These are phyloP conservation scores for Dactylonectria estremocensis DNA, from an alignment of 2,329 filamentous ascomycete species.

Conservation along the genomic window DNA sequence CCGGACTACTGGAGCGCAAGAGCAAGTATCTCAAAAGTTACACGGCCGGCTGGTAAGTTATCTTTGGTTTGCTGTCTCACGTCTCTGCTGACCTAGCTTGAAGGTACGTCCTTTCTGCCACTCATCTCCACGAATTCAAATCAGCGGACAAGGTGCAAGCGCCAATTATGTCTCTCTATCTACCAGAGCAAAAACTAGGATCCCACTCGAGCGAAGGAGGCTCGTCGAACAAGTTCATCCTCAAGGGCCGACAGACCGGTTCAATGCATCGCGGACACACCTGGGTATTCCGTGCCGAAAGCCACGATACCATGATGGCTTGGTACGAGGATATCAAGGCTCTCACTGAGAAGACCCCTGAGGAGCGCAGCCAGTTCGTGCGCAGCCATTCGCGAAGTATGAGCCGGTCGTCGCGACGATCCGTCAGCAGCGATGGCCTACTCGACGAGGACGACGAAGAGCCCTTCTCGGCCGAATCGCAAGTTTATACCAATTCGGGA, in stretches of 20 bases:
- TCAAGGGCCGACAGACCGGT: slow-evolving; percentile 95
- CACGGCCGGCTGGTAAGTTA: slow-evolving; percentile 88
- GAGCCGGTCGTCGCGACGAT: slow-evolving; percentile 76
- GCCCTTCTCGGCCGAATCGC: slow-evolving; percentile 70
- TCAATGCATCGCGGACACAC: slow-evolving; percentile 87
- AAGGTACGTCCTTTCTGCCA: slow-evolving; percentile 96
- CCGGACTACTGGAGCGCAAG: slow-evolving; percentile 95
- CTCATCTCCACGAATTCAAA: slow-evolving; percentile 98
- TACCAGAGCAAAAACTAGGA: slow-evolving; percentile 95
- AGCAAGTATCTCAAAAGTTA: slow-evolving; percentile 99
- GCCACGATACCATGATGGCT: slow-evolving; percentile 94
- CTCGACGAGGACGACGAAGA: slow-evolving; percentile 82
- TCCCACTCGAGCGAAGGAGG: slow-evolving; percentile 88
- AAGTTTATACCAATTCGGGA: slow-evolving; percentile 61
- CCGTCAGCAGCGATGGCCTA: slow-evolving; percentile 81
- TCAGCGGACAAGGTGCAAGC: slow-evolving; percentile 94
- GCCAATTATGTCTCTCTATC: slow-evolving; percentile 95
- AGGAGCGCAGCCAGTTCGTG: slow-evolving; percentile 91
- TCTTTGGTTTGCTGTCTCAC: neutral
- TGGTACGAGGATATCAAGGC: slow-evolving; percentile 96
- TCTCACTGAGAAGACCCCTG: slow-evolving; percentile 88
- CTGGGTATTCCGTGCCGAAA: slow-evolving; percentile 81
- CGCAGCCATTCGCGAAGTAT: slow-evolving; percentile 84
- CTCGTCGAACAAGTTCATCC: slow-evolving; percentile 96
- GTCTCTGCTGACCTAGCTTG: slow-evolving; percentile 22